Base-by-base conservation (phyloP, 768 basidiomycete genomes). In the Rhizopogon roseolus region DNA sequence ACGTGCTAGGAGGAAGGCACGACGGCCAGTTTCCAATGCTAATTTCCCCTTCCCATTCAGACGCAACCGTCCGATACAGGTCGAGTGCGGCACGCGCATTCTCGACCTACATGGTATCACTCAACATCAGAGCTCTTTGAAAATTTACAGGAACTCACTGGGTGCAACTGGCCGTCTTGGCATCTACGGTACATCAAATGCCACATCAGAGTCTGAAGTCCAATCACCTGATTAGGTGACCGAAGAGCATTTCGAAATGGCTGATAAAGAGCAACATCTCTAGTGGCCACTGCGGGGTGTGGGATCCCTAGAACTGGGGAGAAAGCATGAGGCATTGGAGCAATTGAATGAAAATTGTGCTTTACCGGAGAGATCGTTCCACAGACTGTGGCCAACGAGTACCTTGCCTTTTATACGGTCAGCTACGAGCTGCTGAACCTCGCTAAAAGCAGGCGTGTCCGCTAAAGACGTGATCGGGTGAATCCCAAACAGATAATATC, bases 161-260 rank as follows among this genome's bases (percentile, higher is more conserved):
- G 85, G 66, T 90, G 81, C 59, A 82, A 76, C 52, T 82, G 77
- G 29, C 81, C 82, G 63, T 88, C 86, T 63, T 87, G 85, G 63
- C 86, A 87, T 29, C 85, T 80, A 60, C 90, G 78, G 53, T 81
- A 78, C 88, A 93, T 88, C 36, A 93, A 78, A 60, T 85, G 85
- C 87, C 88, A 91, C 65, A 84, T 81, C 14, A 93, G 74, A 5
- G 91, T 93, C 62, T 83, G 85, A 36, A 93, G 74, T 27, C 91
- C 89, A 56, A 90, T 71, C 46, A 82, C 67, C 59, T 87, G 84
- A 62, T 85, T 82, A 6, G 82, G 81, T 27, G 79, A 78, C 25
- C 81, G 80, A 50, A 92, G 70, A 1, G 86, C 80, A 53, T 82
- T 86, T 62, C 87, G 79, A 63, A 91, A 92, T 0, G 90, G 90